Evolutionary conservation across 2,329 filamentous ascomycete genomes (phyloP).

Genomic region (Penicillium concentricum): DNA sequence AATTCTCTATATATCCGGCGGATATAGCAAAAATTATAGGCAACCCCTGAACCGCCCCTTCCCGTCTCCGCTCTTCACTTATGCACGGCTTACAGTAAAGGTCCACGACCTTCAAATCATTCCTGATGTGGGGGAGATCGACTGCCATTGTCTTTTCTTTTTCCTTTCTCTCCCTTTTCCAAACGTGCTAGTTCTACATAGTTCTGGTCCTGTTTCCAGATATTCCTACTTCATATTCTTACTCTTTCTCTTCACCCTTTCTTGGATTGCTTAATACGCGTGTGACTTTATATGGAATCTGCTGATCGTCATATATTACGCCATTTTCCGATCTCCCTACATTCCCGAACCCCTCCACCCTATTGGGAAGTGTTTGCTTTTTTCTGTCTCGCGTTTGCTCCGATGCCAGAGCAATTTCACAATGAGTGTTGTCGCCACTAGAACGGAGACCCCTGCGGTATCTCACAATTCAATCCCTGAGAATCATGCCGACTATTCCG

Average conservation of each 20-base stretch:
- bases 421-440: slow-evolving; percentile 44
- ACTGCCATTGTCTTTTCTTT: slow-evolving; percentile 10
- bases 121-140: slow-evolving; percentile 26
- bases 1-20: neutral
- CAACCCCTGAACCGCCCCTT: slow-evolving; percentile 27
- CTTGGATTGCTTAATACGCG: neutral
- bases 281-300: neutral
- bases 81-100: slow-evolving; percentile 12
- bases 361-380: slow-evolving; percentile 11
- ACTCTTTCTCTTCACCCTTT: neutral
- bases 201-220: neutral
- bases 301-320: slow-evolving; percentile 17
- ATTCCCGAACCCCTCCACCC: slow-evolving; percentile 19
- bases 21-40: neutral
- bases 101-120: slow-evolving; percentile 11
- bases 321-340: slow-evolving; percentile 15
- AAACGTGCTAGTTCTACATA: slow-evolving; percentile 2
- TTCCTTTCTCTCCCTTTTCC: slow-evolving; percentile 1
- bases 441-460: slow-evolving; percentile 36
- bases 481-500: slow-evolving; percentile 23
- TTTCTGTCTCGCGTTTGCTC: slow-evolving; percentile 13
- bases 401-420: slow-evolving; percentile 24
- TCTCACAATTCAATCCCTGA: slow-evolving; percentile 29
- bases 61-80: slow-evolving; percentile 18
- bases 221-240: neutral